Evolutionary conservation across 1,284 basidiomycete species (phyloP).

Genomic region (Ganoderma sinense): DNA sequence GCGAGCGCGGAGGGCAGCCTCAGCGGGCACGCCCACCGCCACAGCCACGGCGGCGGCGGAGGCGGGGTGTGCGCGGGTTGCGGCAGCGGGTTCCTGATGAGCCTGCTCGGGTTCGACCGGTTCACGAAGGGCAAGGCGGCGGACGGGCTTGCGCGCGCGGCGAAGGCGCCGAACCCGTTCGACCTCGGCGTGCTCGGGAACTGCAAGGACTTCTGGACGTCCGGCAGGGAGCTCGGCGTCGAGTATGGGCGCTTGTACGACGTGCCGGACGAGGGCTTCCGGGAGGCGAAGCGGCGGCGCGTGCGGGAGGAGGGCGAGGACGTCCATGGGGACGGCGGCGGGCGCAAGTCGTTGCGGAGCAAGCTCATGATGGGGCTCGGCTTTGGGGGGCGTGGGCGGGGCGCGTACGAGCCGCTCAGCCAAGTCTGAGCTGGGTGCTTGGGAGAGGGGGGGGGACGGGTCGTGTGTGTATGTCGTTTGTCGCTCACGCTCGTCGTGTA

Average conservation of each 20-base stretch:
- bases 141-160: constrained; percentile 76
- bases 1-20: constrained; percentile 29
- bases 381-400: constrained; percentile 51
- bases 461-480: constrained; percentile 12
- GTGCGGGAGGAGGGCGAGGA: constrained; percentile 65
- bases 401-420: constrained; percentile 69
- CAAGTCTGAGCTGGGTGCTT: constrained; percentile 50
- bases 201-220: constrained; percentile 96
- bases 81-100: constrained; percentile 79
- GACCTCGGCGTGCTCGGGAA: constrained; percentile 87
- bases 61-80: constrained; percentile 43
- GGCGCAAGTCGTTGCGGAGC: constrained; percentile 50
- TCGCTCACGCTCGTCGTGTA: constrained; percentile 17
- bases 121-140: constrained; percentile 92
- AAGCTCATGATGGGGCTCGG: constrained; percentile 60
- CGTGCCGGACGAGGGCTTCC: constrained; percentile 84
- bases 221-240: constrained; percentile 84
- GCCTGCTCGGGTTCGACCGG: constrained; percentile 90
- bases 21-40: constrained; percentile 31
- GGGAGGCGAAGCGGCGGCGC: constrained; percentile 67
- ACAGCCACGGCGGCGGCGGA: constrained; percentile 40
- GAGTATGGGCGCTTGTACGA: constrained; percentile 93
- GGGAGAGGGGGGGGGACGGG: neutral
- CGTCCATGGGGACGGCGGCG: constrained; percentile 41
- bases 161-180: constrained; percentile 89